A percentile compares a stretch with the other conserved stretches of the same genome.
phyloP scores from a whole-genome alignment of 208 protist species.

The Crithidia bombi region DNA sequence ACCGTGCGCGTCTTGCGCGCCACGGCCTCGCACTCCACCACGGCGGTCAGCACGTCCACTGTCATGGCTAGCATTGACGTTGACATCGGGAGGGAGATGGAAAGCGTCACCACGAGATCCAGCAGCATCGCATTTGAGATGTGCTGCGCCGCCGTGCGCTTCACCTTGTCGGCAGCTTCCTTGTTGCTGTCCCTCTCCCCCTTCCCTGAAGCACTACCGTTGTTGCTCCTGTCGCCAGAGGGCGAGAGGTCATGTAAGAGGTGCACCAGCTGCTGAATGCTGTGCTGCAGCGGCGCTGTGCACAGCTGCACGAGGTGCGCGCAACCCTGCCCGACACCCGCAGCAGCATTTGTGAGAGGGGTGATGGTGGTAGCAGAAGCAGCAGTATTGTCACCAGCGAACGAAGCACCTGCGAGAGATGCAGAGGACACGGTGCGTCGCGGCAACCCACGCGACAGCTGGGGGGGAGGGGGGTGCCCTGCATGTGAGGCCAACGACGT shows the following conservation, averaged over 20 bases:
- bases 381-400: not conserved
- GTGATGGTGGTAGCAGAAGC: not conserved
- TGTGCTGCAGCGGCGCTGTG: constrained; percentile 34
- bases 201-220: not conserved
- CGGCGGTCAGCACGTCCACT: constrained; percentile 51
- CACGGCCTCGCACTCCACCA: constrained; percentile 60
- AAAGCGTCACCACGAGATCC: constrained; percentile 55
- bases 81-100: constrained; percentile 42
- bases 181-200: constrained; percentile 6
- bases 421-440: constrained; percentile 8
- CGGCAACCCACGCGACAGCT: not conserved
- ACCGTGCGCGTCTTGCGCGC: constrained; percentile 46
- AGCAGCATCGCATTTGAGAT: constrained; percentile 65
- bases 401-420: not conserved
- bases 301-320: constrained; percentile 26
- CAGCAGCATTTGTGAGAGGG: not conserved
- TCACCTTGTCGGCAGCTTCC: constrained; percentile 47
- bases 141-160: constrained; percentile 48
- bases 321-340: not conserved
- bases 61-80: constrained; percentile 40
- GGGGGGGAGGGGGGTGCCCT: too few species aligned
- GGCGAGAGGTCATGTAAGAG: constrained; percentile 32
- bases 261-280: constrained; percentile 39
- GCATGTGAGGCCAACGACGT: not conserved
- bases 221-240: not conserved